Conservation (phyloP, 2,329 filamentous ascomycete genomes). For the Diaporthe helianthi region DNA sequence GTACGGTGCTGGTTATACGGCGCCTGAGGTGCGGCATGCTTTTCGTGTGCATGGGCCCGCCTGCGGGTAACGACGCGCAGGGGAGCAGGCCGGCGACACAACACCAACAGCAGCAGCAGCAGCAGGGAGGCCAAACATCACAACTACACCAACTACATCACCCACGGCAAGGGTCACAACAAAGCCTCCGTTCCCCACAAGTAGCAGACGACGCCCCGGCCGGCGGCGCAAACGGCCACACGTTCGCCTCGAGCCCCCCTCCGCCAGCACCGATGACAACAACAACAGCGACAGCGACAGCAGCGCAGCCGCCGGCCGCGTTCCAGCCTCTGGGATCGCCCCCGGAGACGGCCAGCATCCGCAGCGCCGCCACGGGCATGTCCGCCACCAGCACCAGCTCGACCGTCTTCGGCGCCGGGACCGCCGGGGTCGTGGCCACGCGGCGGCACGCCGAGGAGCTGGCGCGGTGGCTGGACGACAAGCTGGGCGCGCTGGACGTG, state of each 20-base stretch:
- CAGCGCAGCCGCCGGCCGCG: neutral
- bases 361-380: conserved; percentile 52
- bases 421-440: conserved; percentile 58
- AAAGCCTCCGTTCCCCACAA: neutral
- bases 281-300: neutral
- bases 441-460: conserved; percentile 66
- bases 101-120: conserved; percentile 22
- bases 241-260: conserved; percentile 38
- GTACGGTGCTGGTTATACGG: conserved; percentile 65
- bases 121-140: conserved; percentile 18
- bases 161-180: neutral
- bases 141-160: conserved; percentile 15
- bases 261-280: conserved; percentile 19
- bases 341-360: conserved; percentile 55
- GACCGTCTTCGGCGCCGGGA: conserved; percentile 45
- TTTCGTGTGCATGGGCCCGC: conserved; percentile 64
- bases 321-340: conserved; percentile 42
- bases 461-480: conserved; percentile 66
- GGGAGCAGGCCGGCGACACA: conserved; percentile 21
- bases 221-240: conserved; percentile 23
- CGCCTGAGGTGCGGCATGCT: conserved; percentile 65
- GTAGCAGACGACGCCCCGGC: neutral
- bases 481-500: conserved; percentile 59
- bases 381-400: conserved; percentile 40
- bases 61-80: conserved; percentile 30